phyloP scores from a whole-genome alignment of 345 rosid species.

The Hibiscus tridactylites region DNA sequence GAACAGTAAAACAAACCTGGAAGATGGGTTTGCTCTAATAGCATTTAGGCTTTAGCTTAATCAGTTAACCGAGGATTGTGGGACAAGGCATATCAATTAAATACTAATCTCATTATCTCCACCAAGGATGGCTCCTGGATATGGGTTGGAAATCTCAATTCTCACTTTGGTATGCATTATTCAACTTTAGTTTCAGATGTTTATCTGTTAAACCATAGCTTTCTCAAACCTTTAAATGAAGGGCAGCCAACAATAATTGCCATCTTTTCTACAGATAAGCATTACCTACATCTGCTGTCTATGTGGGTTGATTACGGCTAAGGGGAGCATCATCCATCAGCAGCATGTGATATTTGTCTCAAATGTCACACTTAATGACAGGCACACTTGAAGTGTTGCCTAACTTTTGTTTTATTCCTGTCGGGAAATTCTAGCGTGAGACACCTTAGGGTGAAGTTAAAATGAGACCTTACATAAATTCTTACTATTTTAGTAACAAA shows the following conservation, averaged over 20 bases:
- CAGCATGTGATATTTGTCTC: conserved; percentile 6
- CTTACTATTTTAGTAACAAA: too few relatives aligned
- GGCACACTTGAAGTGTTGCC: background rate
- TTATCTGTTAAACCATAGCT: too few relatives aligned
- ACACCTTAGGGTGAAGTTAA: too few relatives aligned
- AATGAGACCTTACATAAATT: too few relatives aligned
- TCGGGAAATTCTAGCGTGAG: too few relatives aligned
- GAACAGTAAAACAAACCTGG: too few relatives aligned
- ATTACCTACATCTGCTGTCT: background rate
- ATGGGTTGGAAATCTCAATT: background rate
- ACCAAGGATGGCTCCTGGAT: background rate
- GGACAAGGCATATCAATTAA: background rate
- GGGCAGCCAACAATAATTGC: background rate
- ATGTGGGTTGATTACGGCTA: background rate
- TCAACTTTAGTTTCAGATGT: too few relatives aligned
- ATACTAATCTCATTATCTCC: background rate
- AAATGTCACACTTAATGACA: background rate
- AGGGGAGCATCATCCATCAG: background rate
- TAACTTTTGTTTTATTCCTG: background rate
- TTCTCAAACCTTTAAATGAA: background rate
- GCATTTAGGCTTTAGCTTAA: too few relatives aligned
- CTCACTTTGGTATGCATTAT: background rate
- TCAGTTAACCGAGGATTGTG: background rate
- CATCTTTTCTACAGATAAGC: background rate
- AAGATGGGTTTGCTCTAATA: too few relatives aligned